Conservation (phyloP, 148 eudicot genomes). For the Linanthus parryae region DNA sequence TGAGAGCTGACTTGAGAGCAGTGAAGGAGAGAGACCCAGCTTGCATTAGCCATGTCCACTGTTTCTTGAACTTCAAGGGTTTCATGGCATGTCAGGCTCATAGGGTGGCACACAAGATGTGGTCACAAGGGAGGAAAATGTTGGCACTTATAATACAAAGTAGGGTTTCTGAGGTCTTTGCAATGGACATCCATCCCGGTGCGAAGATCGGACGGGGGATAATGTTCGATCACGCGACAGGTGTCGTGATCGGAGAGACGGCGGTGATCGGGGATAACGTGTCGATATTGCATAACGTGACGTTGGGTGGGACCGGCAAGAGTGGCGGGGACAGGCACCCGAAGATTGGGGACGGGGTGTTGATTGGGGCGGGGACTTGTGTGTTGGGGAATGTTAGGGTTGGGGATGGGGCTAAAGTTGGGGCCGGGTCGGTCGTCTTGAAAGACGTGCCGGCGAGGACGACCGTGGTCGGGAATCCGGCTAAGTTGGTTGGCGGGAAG, state of each 20-base stretch:
- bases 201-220: constrained; percentile 40
- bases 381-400: constrained; percentile 26
- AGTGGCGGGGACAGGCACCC: constrained; percentile 53
- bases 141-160: constrained; percentile 30
- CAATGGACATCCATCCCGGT: constrained; percentile 46
- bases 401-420: constrained; percentile 33
- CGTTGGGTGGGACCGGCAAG: constrained; percentile 51
- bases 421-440: constrained; percentile 32
- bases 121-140: constrained; percentile 19
- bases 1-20: constrained; percentile 33
- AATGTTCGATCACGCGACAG: constrained; percentile 48
- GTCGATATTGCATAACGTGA: constrained; percentile 40
- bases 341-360: constrained; percentile 41
- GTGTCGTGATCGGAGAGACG: constrained; percentile 48
- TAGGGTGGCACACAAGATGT: constrained; percentile 31
- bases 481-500: constrained; percentile 39
- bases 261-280: constrained; percentile 40
- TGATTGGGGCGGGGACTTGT: constrained; percentile 41
- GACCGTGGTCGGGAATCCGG: constrained; percentile 58
- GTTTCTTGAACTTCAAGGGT: constrained; percentile 50
- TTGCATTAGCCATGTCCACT: constrained; percentile 36
- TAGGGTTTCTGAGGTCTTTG: constrained; percentile 41
- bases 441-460: constrained; percentile 26
- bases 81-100: constrained; percentile 50
- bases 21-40: constrained; percentile 46